phyloP scores from a whole-genome alignment of 2,329 filamentous ascomycete species.

The Xylariales sp. region DNA sequence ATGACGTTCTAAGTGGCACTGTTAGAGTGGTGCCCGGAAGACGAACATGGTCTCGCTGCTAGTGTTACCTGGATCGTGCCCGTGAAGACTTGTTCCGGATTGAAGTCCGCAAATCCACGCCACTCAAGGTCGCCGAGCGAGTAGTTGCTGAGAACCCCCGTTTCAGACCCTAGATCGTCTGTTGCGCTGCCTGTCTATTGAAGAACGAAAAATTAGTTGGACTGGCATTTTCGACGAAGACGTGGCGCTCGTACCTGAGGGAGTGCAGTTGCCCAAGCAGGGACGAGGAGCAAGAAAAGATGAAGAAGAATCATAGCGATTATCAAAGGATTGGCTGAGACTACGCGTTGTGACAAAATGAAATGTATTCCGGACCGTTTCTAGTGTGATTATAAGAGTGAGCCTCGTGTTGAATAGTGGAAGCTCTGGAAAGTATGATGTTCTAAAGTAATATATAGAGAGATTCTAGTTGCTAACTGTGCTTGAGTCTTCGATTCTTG shows the following conservation, averaged over 20 bases:
- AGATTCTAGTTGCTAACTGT: neutral
- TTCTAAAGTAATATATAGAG: neutral
- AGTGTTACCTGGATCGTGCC: conserved; percentile 24
- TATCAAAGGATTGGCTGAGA: conserved; percentile 52
- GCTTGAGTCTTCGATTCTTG: no score
- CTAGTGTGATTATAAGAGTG: neutral
- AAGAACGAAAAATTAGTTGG: neutral
- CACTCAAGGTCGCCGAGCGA: conserved; percentile 20
- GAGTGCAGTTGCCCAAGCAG: conserved; percentile 6
- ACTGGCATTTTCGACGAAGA: no score
- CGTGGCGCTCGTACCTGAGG: conserved; percentile 2
- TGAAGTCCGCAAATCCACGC: conserved; percentile 27
- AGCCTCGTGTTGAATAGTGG: neutral
- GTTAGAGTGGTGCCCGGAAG: neutral
- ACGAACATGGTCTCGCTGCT: neutral
- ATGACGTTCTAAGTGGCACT: conserved; percentile 11
- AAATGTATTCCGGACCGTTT: neutral
- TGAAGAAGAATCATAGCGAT: neutral
- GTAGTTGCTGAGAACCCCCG: neutral
- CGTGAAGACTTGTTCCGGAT: conserved; percentile 20
- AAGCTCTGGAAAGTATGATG: no score
- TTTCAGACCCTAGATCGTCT: neutral
- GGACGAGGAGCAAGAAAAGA: neutral
- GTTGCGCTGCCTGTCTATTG: neutral
- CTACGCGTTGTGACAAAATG: no score